Evolutionary conservation across 1,284 basidiomycete species (phyloP), one percentile per base, ranked within the genome.

Genomic region (Taiwanofungus camphoratus): DNA sequence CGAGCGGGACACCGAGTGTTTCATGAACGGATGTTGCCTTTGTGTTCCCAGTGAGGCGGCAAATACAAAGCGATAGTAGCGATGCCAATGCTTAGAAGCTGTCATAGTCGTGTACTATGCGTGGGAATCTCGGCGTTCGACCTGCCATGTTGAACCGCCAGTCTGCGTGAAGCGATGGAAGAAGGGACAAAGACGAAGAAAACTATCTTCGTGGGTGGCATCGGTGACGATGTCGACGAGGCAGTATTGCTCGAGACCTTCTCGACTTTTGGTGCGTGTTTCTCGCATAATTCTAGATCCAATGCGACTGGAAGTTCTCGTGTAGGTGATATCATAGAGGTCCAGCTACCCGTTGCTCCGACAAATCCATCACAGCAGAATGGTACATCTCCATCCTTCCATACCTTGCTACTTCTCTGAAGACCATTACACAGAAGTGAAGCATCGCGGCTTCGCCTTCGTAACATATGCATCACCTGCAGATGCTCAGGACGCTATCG

Each of bases 401-500:
- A 29, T n/a, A n/a, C n/a, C n/a, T n/a, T n/a, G 44, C 39, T 33
- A 39, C 46, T 42, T 46, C 13, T 15, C 22, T 22, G 13, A 16
- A 13, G 4, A 23, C 43, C 43, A 40, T 34, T 41, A 41, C 26
- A 40, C 54, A 85, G 86, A 83, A 48, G 63, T 66, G 18, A 89
- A 86, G 64, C 87, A 90, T 61, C 79, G 87, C 40, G 87, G 87
- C 13, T 90, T 87, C 61, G 87, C 79, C 2, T 90, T 90, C 55
- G 77, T 90, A 36, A 89, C 87, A 8, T 90, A 76, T 56, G 65
- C 76, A 5, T 84, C 86, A 2, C 56, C 83, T n/a, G 74, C 73
- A 20, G 87, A 90, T 61, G 87, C 87, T 8, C 86, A 87, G 58
- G 87, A 89, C 61, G 87, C 87, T 35, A 90, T 90, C 50, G 87